Conservation (phyloP, 345 rosid genomes). For the Salix dunnii region DNA sequence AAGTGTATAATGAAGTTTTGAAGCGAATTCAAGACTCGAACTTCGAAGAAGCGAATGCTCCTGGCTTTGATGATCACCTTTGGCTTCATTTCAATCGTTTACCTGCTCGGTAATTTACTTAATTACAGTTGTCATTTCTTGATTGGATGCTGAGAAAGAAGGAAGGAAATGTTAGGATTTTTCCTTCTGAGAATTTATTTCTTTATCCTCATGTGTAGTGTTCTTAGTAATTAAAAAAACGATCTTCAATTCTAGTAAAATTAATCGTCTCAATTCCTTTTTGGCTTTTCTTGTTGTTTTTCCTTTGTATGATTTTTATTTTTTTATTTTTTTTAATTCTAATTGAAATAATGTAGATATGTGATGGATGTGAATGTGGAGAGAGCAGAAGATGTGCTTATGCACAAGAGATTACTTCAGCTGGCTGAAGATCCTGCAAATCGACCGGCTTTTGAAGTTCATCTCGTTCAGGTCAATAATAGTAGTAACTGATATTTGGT, state of each 20-base stretch:
- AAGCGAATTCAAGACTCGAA: constrained; percentile 65
- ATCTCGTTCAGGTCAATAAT: constrained; percentile 66
- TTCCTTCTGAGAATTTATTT: not conserved
- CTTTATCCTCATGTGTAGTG: not conserved
- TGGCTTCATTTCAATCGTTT: constrained; percentile 98
- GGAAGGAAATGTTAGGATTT: constrained; percentile 7
- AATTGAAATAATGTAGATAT: constrained; percentile 42
- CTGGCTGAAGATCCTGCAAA: constrained; percentile 75
- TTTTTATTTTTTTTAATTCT: not conserved
- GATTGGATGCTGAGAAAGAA: constrained; percentile 14
- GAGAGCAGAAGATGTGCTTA: constrained; percentile 91
- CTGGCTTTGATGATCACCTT: constrained; percentile 89
- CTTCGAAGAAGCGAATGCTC: constrained; percentile 62
- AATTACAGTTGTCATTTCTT: not conserved
- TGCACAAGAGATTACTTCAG: constrained; percentile 68
- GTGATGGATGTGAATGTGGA: constrained; percentile 95
- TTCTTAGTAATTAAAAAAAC: not conserved
- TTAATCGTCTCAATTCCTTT: not conserved
- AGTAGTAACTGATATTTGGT: not conserved
- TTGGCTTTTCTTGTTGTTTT: not conserved
- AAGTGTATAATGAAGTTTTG: constrained; percentile 75
- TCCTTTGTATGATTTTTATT: not conserved
- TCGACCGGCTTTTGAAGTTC: constrained; percentile 83
- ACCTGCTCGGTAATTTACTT: constrained; percentile 68
- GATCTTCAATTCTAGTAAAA: not conserved